Conservation (phyloP, 306 rosid species). For the Rosa chinensis region DNA sequence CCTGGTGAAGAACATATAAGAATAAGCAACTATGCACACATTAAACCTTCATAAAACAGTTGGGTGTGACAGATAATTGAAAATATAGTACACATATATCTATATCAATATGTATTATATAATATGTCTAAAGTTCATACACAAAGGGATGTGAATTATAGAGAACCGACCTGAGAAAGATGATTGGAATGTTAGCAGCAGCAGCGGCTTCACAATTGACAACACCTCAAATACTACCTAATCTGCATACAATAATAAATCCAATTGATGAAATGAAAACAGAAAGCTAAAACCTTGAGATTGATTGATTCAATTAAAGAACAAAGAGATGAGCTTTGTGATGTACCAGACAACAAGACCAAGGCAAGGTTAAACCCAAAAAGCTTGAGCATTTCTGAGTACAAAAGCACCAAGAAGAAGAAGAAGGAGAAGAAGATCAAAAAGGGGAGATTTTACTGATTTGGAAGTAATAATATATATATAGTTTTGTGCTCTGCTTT, state of each 20-base stretch:
- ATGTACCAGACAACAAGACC: conserved; percentile 32
- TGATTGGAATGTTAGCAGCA: background rate
- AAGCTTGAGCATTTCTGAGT: conserved; percentile 44
- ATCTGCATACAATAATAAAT: conserved; percentile 42
- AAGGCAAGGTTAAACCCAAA: conserved; percentile 32
- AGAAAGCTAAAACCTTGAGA: conserved; percentile 25
- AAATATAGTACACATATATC: background rate
- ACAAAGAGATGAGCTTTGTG: background rate
- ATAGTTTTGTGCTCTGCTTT: background rate
- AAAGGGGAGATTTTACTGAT: background rate
- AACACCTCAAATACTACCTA: conserved; percentile 35
- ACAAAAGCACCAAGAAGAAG: background rate
- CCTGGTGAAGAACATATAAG: background rate
- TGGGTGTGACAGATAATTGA: background rate
- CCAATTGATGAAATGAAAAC: background rate
- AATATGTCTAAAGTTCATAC: too few species aligned
- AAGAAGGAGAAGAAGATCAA: background rate
- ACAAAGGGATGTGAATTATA: conserved; percentile 6
- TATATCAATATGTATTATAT: background rate
- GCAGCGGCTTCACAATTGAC: conserved; percentile 8
- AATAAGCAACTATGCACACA: background rate
- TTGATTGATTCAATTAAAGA: conserved; percentile 9
- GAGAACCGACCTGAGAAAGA: conserved; percentile 18
- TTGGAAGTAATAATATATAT: conserved; percentile 13
- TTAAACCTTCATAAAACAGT: background rate